These are phyloP conservation scores for Phytopythium cucurbitacearum DNA, from an alignment of 352 stramenopile species.

Conservation along the genomic window DNA sequence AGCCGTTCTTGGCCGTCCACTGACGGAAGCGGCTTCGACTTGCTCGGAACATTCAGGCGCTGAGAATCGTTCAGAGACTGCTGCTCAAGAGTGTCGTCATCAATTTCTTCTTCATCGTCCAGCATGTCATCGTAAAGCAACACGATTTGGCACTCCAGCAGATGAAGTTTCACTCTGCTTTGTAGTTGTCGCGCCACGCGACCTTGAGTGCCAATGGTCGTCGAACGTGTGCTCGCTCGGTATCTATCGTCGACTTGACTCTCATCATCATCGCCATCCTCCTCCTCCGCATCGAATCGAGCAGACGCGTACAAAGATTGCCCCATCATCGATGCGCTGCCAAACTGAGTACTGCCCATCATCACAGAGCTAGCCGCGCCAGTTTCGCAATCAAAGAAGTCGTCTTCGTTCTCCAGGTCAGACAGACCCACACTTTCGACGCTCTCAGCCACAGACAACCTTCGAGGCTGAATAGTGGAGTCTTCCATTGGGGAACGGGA, in stretches of 20 bases:
- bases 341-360: conserved; percentile 23
- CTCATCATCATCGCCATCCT: conserved; percentile 20
- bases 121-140: conserved; percentile 81
- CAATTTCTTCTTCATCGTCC: conserved; percentile 38
- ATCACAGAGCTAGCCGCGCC: conserved; percentile 34
- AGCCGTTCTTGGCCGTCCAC: conserved; percentile 65
- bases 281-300: conserved; percentile 44
- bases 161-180: conserved; percentile 69
- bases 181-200: conserved; percentile 37
- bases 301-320: conserved; percentile 86
- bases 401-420: conserved; percentile 79
- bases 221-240: conserved; percentile 7
- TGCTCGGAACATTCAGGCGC: conserved; percentile 17
- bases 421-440: conserved; percentile 79
- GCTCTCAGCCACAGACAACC: conserved; percentile 67
- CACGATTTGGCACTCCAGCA: conserved; percentile 68
- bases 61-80: conserved; percentile 16
- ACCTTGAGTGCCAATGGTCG: conserved; percentile 32
- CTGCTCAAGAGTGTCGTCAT: conserved; percentile 15
- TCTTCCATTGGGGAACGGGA: conserved; percentile 10
- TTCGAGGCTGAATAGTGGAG: conserved; percentile 26
- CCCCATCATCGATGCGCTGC: conserved; percentile 44
- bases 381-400: conserved; percentile 83
- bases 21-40: conserved; percentile 35
- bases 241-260: conserved; percentile 8